Conservation (phyloP, 1,139 yeast genomes). For the Kodamaea fungicola region DNA sequence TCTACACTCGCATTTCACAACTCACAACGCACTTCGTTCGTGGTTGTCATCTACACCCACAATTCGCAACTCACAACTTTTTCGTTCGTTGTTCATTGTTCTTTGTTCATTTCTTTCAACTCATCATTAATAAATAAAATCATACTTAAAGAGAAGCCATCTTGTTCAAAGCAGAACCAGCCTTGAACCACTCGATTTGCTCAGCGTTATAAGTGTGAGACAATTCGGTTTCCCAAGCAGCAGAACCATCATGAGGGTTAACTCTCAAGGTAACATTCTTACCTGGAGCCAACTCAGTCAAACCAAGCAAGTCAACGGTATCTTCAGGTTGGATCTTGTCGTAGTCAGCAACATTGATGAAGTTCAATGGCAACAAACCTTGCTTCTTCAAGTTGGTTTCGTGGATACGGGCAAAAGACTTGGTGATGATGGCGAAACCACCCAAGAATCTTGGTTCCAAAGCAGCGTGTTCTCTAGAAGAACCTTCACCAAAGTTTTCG, state of each 20-base stretch:
- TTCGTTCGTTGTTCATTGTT: too few relatives aligned
- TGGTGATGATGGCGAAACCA: constrained; percentile 94
- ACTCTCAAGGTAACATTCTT: constrained; percentile 83
- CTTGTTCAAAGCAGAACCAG: constrained; percentile 98
- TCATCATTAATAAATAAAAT: too few relatives aligned
- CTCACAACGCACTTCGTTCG: too few relatives aligned
- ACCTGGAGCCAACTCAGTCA: constrained; percentile 88
- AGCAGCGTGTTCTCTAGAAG: constrained; percentile 99
- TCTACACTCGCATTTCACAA: too few relatives aligned
- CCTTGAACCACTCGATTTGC: constrained; percentile 99
- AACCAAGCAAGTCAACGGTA: constrained; percentile 83
- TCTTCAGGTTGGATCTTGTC: constrained; percentile 92
- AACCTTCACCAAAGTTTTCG: constrained; percentile 99
- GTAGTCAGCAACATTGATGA: constrained; percentile 82
- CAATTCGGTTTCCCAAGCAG: constrained; percentile 81
- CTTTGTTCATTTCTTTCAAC: too few relatives aligned
- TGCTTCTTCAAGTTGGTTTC: constrained; percentile 39
- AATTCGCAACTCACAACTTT: too few relatives aligned
- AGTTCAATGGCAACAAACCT: constrained; percentile 85
- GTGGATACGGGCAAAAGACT: constrained; percentile 94
- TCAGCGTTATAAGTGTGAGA: constrained; percentile 94
- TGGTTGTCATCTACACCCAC: too few relatives aligned
- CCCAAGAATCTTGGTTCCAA: constrained; percentile 99
- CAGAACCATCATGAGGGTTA: constrained; percentile 79
- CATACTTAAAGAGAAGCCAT: constrained; percentile 56